These are phyloP conservation scores for Physcomitrellopsis africana DNA, from an alignment of 225 moss, liverwort and hornwort species.

Conservation along the genomic window DNA sequence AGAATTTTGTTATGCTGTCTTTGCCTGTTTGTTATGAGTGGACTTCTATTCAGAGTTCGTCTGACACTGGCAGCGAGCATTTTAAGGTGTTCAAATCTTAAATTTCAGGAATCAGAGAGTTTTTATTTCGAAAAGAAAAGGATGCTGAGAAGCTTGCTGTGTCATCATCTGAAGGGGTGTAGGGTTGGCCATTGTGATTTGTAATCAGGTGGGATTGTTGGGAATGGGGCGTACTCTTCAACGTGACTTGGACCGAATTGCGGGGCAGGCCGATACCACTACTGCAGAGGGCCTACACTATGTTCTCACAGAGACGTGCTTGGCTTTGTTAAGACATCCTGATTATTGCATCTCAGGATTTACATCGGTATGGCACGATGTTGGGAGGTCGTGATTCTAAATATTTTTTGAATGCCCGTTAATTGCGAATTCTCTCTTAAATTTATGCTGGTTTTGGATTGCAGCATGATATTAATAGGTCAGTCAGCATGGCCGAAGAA, in stretches of 20 bases:
- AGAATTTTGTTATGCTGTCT: too few relatives aligned
- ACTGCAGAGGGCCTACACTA: constrained; percentile 54
- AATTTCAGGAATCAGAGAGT: too few relatives aligned
- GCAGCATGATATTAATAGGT: constrained; percentile 74
- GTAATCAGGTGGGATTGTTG: constrained; percentile 51
- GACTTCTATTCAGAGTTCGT: neutral
- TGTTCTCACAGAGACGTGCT: constrained; percentile 74
- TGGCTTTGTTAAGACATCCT: constrained; percentile 91
- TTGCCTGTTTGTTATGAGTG: neutral
- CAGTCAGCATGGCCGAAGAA: constrained; percentile 69
- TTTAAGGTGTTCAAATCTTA: too few relatives aligned
- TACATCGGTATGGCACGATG: constrained; percentile 48
- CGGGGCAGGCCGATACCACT: constrained; percentile 47
- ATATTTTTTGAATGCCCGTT: too few relatives aligned
- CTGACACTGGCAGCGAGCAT: too few relatives aligned
- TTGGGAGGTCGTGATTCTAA: too few relatives aligned
- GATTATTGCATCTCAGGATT: constrained; percentile 91
- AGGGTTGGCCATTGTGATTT: neutral
- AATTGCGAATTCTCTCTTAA: neutral
- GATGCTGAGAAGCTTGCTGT: too few relatives aligned
- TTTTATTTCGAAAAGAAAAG: too few relatives aligned
- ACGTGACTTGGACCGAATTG: constrained; percentile 52
- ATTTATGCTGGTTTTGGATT: constrained; percentile 19
- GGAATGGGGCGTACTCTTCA: constrained; percentile 63
- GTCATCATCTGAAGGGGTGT: too few relatives aligned